Percentiles rank a stretch among this genome's conserved stretches.
phyloP scores from a whole-genome alignment of 2,329 filamentous ascomycete species.

The Aspergillus pseudotamarii region DNA sequence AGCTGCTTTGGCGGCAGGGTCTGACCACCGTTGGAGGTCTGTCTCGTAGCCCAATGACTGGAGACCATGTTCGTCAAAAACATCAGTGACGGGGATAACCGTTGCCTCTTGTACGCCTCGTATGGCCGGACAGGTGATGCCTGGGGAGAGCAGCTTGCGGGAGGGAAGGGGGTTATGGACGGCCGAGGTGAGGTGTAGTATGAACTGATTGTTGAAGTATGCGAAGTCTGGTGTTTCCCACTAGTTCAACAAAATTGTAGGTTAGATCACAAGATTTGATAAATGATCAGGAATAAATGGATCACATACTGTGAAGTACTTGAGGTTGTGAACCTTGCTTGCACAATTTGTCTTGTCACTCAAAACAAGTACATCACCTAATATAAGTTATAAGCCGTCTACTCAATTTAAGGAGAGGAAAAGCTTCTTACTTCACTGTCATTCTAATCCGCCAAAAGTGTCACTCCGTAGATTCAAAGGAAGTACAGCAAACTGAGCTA shows the following conservation, averaged over 20 bases:
- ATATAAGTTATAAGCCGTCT: no score
- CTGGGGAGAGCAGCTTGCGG: conserved; percentile 2
- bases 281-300: background rate
- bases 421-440: no score
- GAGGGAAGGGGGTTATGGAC: conserved; percentile 2
- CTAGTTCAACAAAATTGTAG: background rate
- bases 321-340: background rate
- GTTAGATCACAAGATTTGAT: background rate
- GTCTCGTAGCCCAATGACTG: background rate
- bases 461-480: no score
- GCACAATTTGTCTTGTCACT: no score
- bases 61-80: background rate
- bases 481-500: no score
- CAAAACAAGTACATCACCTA: no score
- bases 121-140: background rate
- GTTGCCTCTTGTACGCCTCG: background rate
- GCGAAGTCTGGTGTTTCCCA: conserved; percentile 4
- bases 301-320: background rate
- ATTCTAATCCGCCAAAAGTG: no score
- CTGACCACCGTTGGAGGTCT: background rate
- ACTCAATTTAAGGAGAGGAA: no score
- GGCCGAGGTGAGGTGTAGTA: conserved; percentile 4
- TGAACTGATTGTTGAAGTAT: conserved; percentile 6
- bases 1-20: background rate
- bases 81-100: background rate